phyloP scores from a whole-genome alignment of 306 rosid species.

The Argentina anserina region DNA sequence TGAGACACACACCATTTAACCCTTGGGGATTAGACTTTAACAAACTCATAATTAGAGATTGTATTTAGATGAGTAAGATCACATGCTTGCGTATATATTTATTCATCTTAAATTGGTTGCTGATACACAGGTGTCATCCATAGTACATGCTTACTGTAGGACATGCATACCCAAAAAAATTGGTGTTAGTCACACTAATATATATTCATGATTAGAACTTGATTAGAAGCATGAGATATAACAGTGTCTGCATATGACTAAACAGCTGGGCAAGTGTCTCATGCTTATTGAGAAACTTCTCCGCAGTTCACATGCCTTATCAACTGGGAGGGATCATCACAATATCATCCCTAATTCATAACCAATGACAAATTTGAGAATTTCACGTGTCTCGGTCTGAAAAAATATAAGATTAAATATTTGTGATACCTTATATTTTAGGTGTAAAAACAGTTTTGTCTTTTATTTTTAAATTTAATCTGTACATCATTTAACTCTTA shows the following conservation, averaged over 20 bases:
- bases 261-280: constrained; percentile 2
- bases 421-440: no score
- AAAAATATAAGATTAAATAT: no score
- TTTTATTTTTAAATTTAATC: no score
- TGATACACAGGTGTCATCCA: constrained; percentile 23
- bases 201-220: neutral
- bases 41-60: constrained; percentile 24
- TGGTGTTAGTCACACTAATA: neutral
- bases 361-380: neutral
- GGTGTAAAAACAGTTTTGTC: no score
- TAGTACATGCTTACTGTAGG: neutral
- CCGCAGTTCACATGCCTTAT: neutral
- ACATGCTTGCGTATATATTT: constrained; percentile 4
- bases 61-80: constrained; percentile 15
- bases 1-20: constrained; percentile 11
- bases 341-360: neutral
- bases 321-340: neutral
- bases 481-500: no score
- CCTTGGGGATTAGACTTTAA: constrained; percentile 24
- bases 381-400: neutral
- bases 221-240: constrained; percentile 1
- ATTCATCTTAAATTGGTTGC: constrained; percentile 7
- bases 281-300: neutral
- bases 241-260: constrained; percentile 1
- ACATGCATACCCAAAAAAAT: neutral